Percentiles rank a stretch among this genome's conserved stretches.
These are phyloP conservation scores for Paramecium pentaurelia DNA, from an alignment of 73 alveolate genomes.

Conservation along the genomic window DNA sequence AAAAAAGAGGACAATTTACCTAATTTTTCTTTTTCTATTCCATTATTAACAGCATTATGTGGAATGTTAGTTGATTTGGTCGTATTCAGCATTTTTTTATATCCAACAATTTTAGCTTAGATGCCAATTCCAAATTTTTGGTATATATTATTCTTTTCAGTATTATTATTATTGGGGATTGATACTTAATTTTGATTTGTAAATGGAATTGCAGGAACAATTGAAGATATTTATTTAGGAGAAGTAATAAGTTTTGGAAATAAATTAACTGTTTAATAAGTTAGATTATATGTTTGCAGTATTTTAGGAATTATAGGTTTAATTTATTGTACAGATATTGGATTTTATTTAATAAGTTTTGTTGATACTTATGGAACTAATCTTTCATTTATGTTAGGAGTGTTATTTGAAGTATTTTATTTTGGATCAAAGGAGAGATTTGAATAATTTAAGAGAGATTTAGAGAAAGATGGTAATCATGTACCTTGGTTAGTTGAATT, in stretches of 20 bases:
- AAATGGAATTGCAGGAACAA: constrained; percentile 58
- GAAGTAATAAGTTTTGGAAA: background rate
- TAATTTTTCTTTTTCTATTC: constrained; percentile 45
- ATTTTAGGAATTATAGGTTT: background rate
- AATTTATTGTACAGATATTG: constrained; percentile 53
- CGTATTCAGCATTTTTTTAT: constrained; percentile 63
- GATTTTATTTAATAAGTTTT: constrained; percentile 41
- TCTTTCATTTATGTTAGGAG: background rate
- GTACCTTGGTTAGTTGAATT: background rate
- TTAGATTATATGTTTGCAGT: constrained; percentile 36
- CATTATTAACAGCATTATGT: constrained; percentile 61
- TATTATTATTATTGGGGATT: constrained; percentile 52
- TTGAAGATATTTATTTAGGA: constrained; percentile 49
- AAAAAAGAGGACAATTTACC: constrained; percentile 21
- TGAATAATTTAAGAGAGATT: background rate
- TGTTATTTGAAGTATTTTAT: background rate
- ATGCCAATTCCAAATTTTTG: constrained; percentile 64
- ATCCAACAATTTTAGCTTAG: constrained; percentile 62
- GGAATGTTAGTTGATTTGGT: constrained; percentile 63
- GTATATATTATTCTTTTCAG: constrained; percentile 60
- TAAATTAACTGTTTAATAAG: constrained; percentile 1
- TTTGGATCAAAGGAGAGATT: background rate
- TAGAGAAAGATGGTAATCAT: background rate
- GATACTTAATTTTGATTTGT: constrained; percentile 59
- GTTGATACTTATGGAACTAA: constrained; percentile 57